Evolutionary conservation across 495 filamentous ascomycete species (phyloP), one percentile per base, ranked within the genome.

Genomic region (Penicillium bialowiezense): DNA sequence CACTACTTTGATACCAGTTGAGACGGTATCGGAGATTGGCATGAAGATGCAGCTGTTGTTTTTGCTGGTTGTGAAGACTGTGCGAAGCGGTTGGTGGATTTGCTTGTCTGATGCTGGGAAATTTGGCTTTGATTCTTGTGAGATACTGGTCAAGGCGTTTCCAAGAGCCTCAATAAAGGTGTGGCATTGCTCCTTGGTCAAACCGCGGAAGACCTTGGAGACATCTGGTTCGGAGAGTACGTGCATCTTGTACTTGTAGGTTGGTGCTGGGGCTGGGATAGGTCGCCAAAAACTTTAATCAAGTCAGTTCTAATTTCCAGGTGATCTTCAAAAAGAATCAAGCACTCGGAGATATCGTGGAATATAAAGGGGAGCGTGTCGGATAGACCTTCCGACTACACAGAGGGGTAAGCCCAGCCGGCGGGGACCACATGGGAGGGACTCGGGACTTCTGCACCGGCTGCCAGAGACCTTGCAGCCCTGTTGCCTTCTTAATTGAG

Each of bases 41-140:
- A 97, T 98, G 68, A 96, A 95, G 23, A 97, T 77, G 5, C 87
- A 93, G 2, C 86, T 89, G 43, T 84, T 70, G 34, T 69, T 75
- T 26, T 87, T 82, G 63, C 86, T 86, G 9, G 72, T 79, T 26
- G 73, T 74, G 47, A 92, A 78, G 2, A 82, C 75, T 2, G 85
- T 87, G 29, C 92, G 82, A 44, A 85, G 79, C 4, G 92, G 91
- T 59, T 96, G 90, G 52, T 89, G 84, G 39, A 79, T 75, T 9
- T 56, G 48, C 24, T 54, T 58, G 15, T 64, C 59, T 15, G 51
- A 45, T 29, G 32, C 57, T 28, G 60, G 51, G 7, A 51, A 39
- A 20, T 39, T 23, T 10, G 58, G 50, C 14, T 36, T 56, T 8
- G 58, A 54, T 42, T 73, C 62, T 7, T 58, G 50, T 6, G 65